Base-by-base conservation (phyloP, 78 protist genomes). In the Tieghemostelium lacteum region DNA sequence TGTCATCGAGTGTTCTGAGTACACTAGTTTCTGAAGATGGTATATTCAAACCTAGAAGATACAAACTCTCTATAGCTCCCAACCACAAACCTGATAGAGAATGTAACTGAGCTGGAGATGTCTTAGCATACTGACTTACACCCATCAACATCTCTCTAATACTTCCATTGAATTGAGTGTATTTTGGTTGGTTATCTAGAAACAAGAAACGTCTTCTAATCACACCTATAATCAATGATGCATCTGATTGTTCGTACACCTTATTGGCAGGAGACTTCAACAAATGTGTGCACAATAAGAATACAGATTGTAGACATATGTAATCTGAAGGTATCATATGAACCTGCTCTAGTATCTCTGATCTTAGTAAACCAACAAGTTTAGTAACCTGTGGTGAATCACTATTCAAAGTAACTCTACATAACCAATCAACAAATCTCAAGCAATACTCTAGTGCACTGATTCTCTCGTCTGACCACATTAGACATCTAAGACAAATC, bases 71-170 rank as follows among this genome's bases (percentile, higher is more conserved):
- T 5, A 83, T 34, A 3, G 91, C 66, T 14, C 78, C 91, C 37
- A 83, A 69, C 91, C 91, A 83, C n/a, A 55, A 58, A 0, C 63
- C 91, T 22, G 60, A 24, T 0, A 83, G 29, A 0, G 77, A 16
- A 19, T 67, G 64, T 12, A 83, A 36, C 16, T 61, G 42, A 19
- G 42, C 71, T 14, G 70, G 70, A 19, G 57, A 6, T 0, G 66
- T 78, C 0, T 74, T n/a, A 1, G 73, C 91, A 42, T 69, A 83
- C 34, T 40, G 55, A 20, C 73, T 24, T 19, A 83, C 71, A 31
- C 91, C 91, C 91, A 83, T 83, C 4, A 83, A 67, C 91, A 83
- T 83, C 12, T 83, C 67, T 22, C 91, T 54, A 29, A 83, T 28
- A 19, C 52, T 58, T 2, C 91, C 91, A 69, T 69, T 83, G 72